Base-by-base conservation (phyloP, 805 yeast genomes). In the Ogataea pilisensis region DNA sequence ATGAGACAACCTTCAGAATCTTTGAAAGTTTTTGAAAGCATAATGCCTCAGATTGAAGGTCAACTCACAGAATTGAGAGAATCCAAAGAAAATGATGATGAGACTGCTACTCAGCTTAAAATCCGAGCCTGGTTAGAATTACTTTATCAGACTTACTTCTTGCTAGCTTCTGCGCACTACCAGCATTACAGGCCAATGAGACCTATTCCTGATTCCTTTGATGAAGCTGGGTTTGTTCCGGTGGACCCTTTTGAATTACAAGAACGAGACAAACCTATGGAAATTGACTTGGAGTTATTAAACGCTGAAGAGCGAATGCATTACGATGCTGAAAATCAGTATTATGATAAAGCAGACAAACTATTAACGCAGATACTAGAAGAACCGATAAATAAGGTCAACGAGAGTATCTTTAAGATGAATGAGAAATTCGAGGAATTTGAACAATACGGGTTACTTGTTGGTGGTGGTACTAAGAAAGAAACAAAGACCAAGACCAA, bases 141-240 rank as follows among this genome's bases (percentile, higher is more conserved):
- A 9, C 62, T 86, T 13, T 97, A 93, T 57, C 80, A 90, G 38
- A 72, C 82, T 33, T 83, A 77, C 54, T 91, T 90, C 55, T 76
- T 88, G 46, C 66, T 85, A 20, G 97, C 87, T 0, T 78, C 89
- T 2, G 76, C 85, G 0, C 76, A 83, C 53, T 85, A 72, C 48
- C 90, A 83, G 50, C 55, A 69, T 26, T 67, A 69, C 33, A 55
- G 64, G 11, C 72, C 69, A 7, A 60, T 62, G 53, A 50, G 55
- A 17, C 55, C 56, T 4, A 43, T 62, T 30, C 59, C 62, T 9
- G 60, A 61, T 33, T 54, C 48, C 5, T 60, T 62, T 43, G 63
- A 64, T 31, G 62, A 60, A 22, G 49, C 59, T 17, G 46, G 57
- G 34, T 8, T 39, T 21, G 18, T 52, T 38, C 16, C 31, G 17